Evolutionary conservation across 176 grass and related monocot species (phyloP), one percentile per base, ranked within the genome.

Genomic region (Phoenix roebelenii): DNA sequence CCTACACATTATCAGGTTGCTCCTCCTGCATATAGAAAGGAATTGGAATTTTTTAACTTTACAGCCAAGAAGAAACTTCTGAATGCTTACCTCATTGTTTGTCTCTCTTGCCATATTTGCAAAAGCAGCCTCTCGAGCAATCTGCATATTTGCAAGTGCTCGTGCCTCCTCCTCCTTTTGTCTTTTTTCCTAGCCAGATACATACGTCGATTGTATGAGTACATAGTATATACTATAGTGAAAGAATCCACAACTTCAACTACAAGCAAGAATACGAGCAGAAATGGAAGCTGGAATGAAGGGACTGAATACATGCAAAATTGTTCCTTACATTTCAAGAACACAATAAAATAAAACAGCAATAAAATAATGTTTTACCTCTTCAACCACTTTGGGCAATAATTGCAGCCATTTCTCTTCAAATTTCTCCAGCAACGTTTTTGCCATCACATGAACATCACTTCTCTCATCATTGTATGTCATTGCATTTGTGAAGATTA

Each of bases 401-500:
- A 97, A 67, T 49, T 78, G 69, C 25, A 85, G 76, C 87, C 93
- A 97, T 20, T 85, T 97, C 66, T 85, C 79, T 81, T 97, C 84
- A 80, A 97, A 91, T 75, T 76, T 97, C 50, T 88, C 87, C 52
- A 97, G 77, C 35, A 91, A 77, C 63, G 82, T 63, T 75, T 80
- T 97, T 23, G 93, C 93, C 84, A 97, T 80, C 32, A 83, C 59
- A 67, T 91, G 87, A 55, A 97, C 19, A 61, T 80, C 52, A 61
- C 86, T 78, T 22, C 22, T 48, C 16, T 82, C 75, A 64, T 88
- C 81, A 70, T 97, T 97, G 72, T 92, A 97, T 60, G 55, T 80
- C 93, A 97, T 97, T 66, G 93, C 93, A 61, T 97, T 97, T 28
- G 79, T 74, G 75, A 97, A 97, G 69, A 97, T 78, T 64, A 97